Evolutionary conservation across 2,329 filamentous ascomycete species (phyloP).

Genomic region (Aspergillus pseudonomiae): DNA sequence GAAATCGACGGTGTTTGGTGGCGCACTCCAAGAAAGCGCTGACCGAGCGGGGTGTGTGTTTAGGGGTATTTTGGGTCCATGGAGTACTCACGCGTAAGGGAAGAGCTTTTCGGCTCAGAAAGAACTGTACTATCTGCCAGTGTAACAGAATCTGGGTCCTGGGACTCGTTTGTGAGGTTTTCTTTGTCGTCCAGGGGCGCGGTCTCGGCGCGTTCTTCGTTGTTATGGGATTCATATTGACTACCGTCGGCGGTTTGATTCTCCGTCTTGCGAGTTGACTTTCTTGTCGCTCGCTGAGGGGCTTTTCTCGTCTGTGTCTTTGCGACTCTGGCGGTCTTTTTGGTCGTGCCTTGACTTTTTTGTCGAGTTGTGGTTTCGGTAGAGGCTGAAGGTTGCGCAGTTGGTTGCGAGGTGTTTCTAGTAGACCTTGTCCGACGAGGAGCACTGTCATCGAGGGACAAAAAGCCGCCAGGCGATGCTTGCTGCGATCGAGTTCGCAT

Average conservation of each 20-base stretch:
- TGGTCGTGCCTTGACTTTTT: slow-evolving; percentile 18
- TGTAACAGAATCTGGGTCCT: neutral
- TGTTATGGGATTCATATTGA: slow-evolving; percentile 8
- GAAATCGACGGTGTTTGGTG: slow-evolving; percentile 3
- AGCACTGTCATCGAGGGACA: slow-evolving; percentile 33
- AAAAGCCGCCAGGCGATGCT: slow-evolving; percentile 36
- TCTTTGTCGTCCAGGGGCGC: slow-evolving; percentile 11
- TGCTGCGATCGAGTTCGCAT: slow-evolving; percentile 46
- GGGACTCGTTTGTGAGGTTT: neutral
- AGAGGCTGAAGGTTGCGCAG: slow-evolving; percentile 6
- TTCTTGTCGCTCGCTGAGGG: slow-evolving; percentile 18
- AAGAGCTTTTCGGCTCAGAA: slow-evolving; percentile 15
- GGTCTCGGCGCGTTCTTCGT: slow-evolving; percentile 7
- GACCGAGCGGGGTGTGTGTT: neutral
- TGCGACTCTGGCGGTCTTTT: slow-evolving; percentile 13
- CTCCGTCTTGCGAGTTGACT: slow-evolving; percentile 16
- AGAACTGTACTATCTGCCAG: slow-evolving; percentile 5
- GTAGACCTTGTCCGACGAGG: slow-evolving; percentile 26
- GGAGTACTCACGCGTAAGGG: neutral
- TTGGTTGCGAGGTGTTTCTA: slow-evolving; percentile 21
- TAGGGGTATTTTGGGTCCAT: neutral
- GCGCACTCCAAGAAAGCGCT: neutral
- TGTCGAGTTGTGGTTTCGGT: slow-evolving; percentile 19
- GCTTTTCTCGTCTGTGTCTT: slow-evolving; percentile 18
- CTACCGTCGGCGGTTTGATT: slow-evolving; percentile 11